phyloP scores from a whole-genome alignment of 208 protist species.

The Herpetomonas muscarum region DNA sequence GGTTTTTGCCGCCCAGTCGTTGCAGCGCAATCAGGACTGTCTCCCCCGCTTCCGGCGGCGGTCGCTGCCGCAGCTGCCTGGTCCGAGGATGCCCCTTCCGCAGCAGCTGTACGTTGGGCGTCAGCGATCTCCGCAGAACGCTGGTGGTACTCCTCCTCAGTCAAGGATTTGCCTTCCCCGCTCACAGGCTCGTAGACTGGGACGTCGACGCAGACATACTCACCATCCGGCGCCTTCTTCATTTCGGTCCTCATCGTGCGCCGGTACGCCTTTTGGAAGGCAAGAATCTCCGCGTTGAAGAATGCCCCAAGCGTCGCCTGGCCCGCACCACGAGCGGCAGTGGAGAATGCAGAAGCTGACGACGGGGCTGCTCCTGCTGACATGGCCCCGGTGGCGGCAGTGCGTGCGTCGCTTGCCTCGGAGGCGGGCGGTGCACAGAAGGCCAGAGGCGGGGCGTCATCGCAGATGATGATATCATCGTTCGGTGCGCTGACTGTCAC shows the following conservation, averaged over 20 bases:
- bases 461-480: slow-evolving; percentile 79
- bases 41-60: too few species aligned
- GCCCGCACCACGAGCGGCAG: not conserved
- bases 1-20: too few species aligned
- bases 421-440: slow-evolving; percentile 31
- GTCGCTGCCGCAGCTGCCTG: slow-evolving; percentile 4
- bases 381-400: not conserved
- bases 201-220: slow-evolving; percentile 69
- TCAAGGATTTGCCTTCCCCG: slow-evolving; percentile 47
- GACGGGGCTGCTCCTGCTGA: not conserved
- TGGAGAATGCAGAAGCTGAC: slow-evolving; percentile 2
- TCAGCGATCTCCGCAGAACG: slow-evolving; percentile 27
- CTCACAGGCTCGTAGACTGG: slow-evolving; percentile 31
- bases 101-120: not conserved
- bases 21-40: too few species aligned
- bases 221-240: slow-evolving; percentile 43
- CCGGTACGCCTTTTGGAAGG: slow-evolving; percentile 62
- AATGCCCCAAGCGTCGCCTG: slow-evolving; percentile 49
- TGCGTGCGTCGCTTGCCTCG: not conserved
- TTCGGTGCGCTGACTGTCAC: slow-evolving; percentile 39
- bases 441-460: slow-evolving; percentile 63
- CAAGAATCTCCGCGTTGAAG: slow-evolving; percentile 54
- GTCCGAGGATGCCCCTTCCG: not conserved
- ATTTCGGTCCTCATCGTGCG: slow-evolving; percentile 60
- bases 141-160: slow-evolving; percentile 60